Conservation (phyloP, 306 rosid genomes). For the Alnus glutinosa region DNA sequence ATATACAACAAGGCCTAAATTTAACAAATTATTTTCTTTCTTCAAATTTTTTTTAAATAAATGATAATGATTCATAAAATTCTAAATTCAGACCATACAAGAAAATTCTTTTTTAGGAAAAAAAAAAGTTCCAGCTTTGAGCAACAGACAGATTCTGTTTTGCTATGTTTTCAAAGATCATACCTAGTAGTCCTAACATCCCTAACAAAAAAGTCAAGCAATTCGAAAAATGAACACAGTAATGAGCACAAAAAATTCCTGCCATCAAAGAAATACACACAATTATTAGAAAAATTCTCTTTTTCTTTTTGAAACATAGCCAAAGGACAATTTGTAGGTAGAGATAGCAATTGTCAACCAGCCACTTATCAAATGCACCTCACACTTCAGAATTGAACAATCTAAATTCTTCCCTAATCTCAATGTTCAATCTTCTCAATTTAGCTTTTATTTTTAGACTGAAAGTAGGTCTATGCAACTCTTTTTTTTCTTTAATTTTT, state of each 20-base stretch:
- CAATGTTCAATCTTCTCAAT: background rate
- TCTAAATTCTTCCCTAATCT: background rate
- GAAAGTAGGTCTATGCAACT: too few relatives aligned
- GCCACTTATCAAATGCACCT: background rate
- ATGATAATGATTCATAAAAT: background rate
- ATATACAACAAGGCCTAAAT: background rate
- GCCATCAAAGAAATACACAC: background rate
- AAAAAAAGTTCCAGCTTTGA: background rate
- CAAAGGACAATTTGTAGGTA: background rate
- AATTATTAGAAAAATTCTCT: background rate
- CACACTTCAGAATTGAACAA: background rate
- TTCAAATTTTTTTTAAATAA: background rate
- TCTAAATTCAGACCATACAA: background rate
- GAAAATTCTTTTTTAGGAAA: background rate
- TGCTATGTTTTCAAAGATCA: background rate
- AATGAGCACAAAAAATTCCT: background rate
- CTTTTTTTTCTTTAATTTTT: too few relatives aligned
- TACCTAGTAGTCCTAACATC: background rate
- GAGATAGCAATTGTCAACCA: background rate
- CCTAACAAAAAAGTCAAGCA: background rate
- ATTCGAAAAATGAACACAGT: too few relatives aligned
- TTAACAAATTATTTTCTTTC: background rate
- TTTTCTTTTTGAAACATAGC: background rate
- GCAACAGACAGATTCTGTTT: background rate
- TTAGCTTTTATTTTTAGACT: too few relatives aligned